Base-by-base conservation (phyloP, 805 yeast genomes). In the Maudiozyma bulderi region DNA sequence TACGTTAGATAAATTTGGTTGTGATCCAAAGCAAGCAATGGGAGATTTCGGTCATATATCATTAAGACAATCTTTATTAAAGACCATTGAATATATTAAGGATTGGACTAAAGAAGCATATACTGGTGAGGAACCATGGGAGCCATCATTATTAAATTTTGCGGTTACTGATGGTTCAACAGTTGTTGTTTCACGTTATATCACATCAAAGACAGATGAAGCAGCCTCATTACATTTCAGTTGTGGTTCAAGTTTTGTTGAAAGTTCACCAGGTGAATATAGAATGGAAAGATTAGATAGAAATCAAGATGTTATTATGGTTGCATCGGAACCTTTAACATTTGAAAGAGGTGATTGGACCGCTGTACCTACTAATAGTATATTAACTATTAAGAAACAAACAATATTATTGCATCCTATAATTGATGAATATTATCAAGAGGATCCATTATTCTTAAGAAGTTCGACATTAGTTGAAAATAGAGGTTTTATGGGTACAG, bases 291-390 rank as follows among this genome's bases (percentile, higher is more conserved):
- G 99, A 48, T 72, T 86, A 52, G 95, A 90, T 66, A 75, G 97
- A 47, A 85, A 93, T 8, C 97, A 91, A 66, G 91, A 88, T 65
- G 91, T 93, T 14, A 84, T 91, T n/a, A 84, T 93, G 82, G 93
- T 93, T 45, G 96, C 99, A 1, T 84, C 95, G 14, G 99, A 93
- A 62, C 99, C 99, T 0, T 73, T 93, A 50, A 93, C 99, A 0
- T 93, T 93, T 65, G 98, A 93, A 69, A 72, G 99, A 49, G 91
- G 90, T 39, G 99, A 93, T 67, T 93, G 99, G 99, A 86, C 91
- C 46, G 83, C 96, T 3, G 95, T 93, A 0, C 98, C 98, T 2
- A 85, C 98, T 1, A 93, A 93, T 64, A 85, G 97, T 3, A 71
- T 84, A 0, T 65, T 93, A 13, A 86, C 96, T 0, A 81, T 93